Evolutionary conservation across 2,329 filamentous ascomycete genomes (phyloP).

Genomic region (Xylaria sp.): DNA sequence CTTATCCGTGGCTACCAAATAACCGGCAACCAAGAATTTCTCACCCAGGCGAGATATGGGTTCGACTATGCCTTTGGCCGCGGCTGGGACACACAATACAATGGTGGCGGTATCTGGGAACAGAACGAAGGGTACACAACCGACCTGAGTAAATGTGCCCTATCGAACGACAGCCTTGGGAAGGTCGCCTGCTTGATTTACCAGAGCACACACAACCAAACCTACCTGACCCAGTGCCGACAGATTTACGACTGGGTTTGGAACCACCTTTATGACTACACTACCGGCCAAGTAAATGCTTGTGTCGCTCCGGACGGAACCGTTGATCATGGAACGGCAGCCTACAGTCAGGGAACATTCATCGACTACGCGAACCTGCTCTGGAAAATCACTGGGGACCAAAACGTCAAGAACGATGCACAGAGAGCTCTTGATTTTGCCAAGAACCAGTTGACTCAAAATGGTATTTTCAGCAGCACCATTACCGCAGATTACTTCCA

Average conservation of each 20-base stretch:
- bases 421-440: not conserved
- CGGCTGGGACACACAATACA: slow-evolving; percentile 10
- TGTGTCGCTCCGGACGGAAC: not conserved
- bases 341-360: slow-evolving; percentile 13
- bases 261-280: slow-evolving; percentile 1
- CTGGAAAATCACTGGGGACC: slow-evolving; percentile 1
- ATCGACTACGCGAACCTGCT: slow-evolving; percentile 6
- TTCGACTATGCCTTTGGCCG: slow-evolving; percentile 21
- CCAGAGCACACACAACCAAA: slow-evolving; percentile 4
- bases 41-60: slow-evolving; percentile 2
- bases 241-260: not conserved
- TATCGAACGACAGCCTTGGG: slow-evolving; percentile 14
- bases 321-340: not conserved
- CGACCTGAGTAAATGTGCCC: not conserved
- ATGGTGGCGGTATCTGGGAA: slow-evolving; percentile 14
- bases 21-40: slow-evolving; percentile 8
- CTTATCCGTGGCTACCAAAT: slow-evolving; percentile 11
- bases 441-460: not conserved
- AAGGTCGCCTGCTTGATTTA: slow-evolving; percentile 12
- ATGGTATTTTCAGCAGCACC: slow-evolving; percentile 5
- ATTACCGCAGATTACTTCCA: not conserved
- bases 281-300: not conserved
- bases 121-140: not conserved
- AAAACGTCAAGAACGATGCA: not conserved
- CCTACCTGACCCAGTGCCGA: not conserved